phyloP scores from a whole-genome alignment of 495 filamentous ascomycete species.

The Tetracladium marchalianum region DNA sequence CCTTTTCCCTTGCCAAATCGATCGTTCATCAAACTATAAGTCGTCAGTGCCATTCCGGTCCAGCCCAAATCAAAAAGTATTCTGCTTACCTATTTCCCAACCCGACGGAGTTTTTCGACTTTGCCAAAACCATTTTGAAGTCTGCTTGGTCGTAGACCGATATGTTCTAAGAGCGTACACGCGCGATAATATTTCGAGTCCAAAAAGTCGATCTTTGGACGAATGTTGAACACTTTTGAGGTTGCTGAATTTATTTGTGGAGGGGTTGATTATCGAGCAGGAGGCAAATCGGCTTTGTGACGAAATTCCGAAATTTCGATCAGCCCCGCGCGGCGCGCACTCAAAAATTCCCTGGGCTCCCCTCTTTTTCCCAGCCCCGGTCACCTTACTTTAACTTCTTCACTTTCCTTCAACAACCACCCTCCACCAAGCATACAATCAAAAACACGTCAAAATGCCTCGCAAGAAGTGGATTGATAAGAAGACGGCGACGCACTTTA shows the following conservation, averaged over 20 bases:
- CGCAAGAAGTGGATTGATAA: constrained; percentile 89
- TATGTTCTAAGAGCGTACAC: no score
- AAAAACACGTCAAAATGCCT: constrained; percentile 55
- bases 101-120: constrained; percentile 90
- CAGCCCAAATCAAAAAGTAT: background rate
- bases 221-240: no score
- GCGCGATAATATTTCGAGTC: no score
- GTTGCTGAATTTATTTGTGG: background rate
- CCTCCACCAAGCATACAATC: constrained; percentile 4
- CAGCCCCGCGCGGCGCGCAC: constrained; percentile 1
- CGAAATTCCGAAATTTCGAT: constrained; percentile 10
- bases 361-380: constrained; percentile 1
- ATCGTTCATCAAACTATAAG: constrained; percentile 24
- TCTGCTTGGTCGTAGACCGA: background rate
- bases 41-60: constrained; percentile 8
- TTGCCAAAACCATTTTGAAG: constrained; percentile 76
- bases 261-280: constrained; percentile 12
- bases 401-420: background rate
- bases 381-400: constrained; percentile 1
- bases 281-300: background rate
- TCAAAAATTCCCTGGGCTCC: constrained; percentile 2
- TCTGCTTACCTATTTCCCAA: constrained; percentile 59
- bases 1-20: constrained; percentile 68
- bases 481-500: constrained; percentile 84
- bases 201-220: no score